Evolutionary conservation across 768 basidiomycete genomes (phyloP), one percentile per base, ranked within the genome.

Genomic region (Russula ochroleuca): DNA sequence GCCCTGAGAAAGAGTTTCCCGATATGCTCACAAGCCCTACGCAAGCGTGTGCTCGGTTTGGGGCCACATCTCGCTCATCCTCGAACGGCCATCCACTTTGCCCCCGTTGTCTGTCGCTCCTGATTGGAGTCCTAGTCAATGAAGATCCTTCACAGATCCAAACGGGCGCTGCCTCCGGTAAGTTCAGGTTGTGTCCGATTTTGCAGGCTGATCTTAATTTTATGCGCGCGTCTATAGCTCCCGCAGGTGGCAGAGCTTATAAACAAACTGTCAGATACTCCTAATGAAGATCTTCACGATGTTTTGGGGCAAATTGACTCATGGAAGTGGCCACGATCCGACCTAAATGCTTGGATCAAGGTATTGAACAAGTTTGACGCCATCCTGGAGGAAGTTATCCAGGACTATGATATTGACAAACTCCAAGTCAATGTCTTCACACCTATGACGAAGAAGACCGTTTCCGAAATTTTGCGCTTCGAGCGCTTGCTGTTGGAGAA

Each of bases 241-340:
- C 83, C 88, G 63, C 88, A 86, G 74, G 85, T 98, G 62, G 84
- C 84, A 67, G 85, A 88, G 70, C 84, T 97, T 72, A 90, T 97
- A 68, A 77, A 79, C 61, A 87, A 80, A 68, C 79, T 97, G 35
- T 72, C 83, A 50, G 79, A 80, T 63, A 86, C 88, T 5, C 76
- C 84, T 3, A 86, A 85, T 63, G 84, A 91, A 45, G 85, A 93
- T 67, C 79, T 98, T 33, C 78, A 86, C 3, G 75, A 83, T 55
- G 79, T 87, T 62, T 80, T 98, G 62, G 75, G 81, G 37, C 75
- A 81, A 64, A 86, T 95, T 70, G 84, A 88, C 69, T 74, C 80
- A 5, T 99, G 97, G 97, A 87, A 83, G 73, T 98, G 92, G 88
- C 92, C 94, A 40, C 85, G 97, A 66, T 94, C 94, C 61, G 97